Evolutionary conservation across 2,329 filamentous ascomycete genomes (phyloP), one percentile per base, ranked within the genome.

Genomic region (Fusarium hostae): DNA sequence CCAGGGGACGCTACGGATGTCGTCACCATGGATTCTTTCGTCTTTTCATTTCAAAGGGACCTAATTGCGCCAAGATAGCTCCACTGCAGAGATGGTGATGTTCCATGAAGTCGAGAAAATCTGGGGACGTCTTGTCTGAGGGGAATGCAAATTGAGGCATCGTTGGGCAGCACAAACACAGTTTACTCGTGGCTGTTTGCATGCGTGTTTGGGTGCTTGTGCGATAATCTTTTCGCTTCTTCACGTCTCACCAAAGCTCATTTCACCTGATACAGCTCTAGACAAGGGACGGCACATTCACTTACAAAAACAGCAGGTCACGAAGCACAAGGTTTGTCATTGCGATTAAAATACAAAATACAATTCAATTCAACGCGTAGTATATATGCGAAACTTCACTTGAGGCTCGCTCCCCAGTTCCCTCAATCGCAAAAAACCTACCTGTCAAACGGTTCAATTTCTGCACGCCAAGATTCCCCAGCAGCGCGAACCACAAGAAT

Each of bases 1-100:
- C 68, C 56, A 74, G 71, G 71, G 71, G 70, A 73, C 50, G 54
- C 68, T 63, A 73, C 65, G 44, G 57, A 73, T 73, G 71, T 74
- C 71, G 71, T 73, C 71, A 73, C 71, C 60, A 54, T 41, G 34
- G 56, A 37, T 44, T 67, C 20, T 57, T 65, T 13, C 26, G 43
- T 30, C 32, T 52, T 43, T 26, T 71, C 59, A 70, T 55, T 72
- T 64, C 24, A 41, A 28, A 48, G 68, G 54, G 64, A 68, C 54
- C 52, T 24, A 48, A 40, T 64, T 68, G 66, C 63, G 47, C 65
- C 66, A 68, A 39, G 35, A 18, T 11, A 52, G 35, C 52, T 73
- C 70, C 71, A 73, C 70, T 51, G 28, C 55, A 24, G 50, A 65
- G 50, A 68, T 68, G 67, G 41, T 45, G 66, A 68, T 71, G 40